A percentile compares a stretch with the other conserved stretches of the same genome.
Conservation (phyloP, 345 rosid genomes). For the Eucalyptus sp. region DNA sequence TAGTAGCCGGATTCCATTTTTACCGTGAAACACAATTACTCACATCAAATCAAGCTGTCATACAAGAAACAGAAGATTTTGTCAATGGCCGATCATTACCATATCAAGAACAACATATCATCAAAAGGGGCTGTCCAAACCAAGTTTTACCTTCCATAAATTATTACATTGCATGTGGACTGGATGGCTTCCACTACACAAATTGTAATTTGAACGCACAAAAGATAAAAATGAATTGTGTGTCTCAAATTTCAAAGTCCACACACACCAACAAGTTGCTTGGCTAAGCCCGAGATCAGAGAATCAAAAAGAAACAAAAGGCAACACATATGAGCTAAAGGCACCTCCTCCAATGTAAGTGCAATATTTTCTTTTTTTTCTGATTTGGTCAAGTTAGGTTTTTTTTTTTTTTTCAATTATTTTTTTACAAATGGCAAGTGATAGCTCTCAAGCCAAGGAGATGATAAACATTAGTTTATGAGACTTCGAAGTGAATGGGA, state of each 20-base stretch:
- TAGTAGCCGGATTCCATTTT: not conserved
- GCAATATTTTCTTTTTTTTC: not conserved
- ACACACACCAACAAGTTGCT: not conserved
- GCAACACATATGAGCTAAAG: not conserved
- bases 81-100: not conserved
- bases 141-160: not conserved
- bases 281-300: not conserved
- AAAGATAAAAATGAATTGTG: not conserved
- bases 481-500: conserved; percentile 22
- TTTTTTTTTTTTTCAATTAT: conserved; percentile 1
- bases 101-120: not conserved
- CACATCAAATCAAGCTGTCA: not conserved
- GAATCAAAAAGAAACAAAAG: not conserved
- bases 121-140: not conserved
- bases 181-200: not conserved
- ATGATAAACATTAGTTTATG: conserved; percentile 27
- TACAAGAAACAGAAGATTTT: not conserved
- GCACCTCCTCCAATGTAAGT: not conserved
- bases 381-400: conserved; percentile 34
- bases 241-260: not conserved
- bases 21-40: not conserved
- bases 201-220: not conserved
- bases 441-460: conserved; percentile 67
- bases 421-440: not conserved
- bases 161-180: not conserved